phyloP scores from a whole-genome alignment of 139 green algal species.

The Asterochloris sp. region DNA sequence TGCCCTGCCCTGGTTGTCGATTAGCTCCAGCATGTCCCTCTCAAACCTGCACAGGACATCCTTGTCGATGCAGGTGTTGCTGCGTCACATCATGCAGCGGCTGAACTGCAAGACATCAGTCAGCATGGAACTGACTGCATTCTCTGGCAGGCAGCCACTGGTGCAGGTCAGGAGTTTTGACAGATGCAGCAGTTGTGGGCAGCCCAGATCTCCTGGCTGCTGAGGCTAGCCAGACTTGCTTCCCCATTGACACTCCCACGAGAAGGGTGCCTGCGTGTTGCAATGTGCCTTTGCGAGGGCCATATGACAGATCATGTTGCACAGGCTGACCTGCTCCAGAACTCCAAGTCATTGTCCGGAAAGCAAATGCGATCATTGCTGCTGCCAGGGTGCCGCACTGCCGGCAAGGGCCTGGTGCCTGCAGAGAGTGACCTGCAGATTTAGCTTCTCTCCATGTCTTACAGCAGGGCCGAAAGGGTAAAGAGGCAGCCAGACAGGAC shows the following conservation, averaged over 20 bases:
- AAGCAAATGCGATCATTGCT: slow-evolving; percentile 6
- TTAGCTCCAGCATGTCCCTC: slow-evolving; percentile 25
- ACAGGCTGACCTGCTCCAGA: background rate
- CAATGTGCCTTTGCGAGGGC: background rate
- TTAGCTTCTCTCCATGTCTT: too few relatives aligned
- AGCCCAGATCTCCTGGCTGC: background rate
- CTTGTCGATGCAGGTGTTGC: background rate
- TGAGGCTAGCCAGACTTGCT: background rate
- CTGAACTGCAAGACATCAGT: background rate
- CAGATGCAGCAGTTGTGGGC: background rate
- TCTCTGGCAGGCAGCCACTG: background rate
- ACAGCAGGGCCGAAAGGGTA: too few relatives aligned
- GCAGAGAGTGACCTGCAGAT: too few relatives aligned
- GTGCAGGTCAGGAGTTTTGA: background rate
- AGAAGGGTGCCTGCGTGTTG: background rate
- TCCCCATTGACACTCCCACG: too few relatives aligned
- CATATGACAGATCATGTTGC: background rate
- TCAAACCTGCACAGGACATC: background rate
- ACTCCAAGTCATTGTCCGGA: background rate
- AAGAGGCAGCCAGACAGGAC: too few relatives aligned
- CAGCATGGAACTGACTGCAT: background rate
- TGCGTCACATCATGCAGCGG: background rate
- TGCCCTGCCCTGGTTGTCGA: slow-evolving; percentile 51
- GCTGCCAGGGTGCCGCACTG: background rate
- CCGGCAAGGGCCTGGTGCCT: too few relatives aligned